Conservation (phyloP, 129 eudicot genomes). For the Saussurea involucrata region DNA sequence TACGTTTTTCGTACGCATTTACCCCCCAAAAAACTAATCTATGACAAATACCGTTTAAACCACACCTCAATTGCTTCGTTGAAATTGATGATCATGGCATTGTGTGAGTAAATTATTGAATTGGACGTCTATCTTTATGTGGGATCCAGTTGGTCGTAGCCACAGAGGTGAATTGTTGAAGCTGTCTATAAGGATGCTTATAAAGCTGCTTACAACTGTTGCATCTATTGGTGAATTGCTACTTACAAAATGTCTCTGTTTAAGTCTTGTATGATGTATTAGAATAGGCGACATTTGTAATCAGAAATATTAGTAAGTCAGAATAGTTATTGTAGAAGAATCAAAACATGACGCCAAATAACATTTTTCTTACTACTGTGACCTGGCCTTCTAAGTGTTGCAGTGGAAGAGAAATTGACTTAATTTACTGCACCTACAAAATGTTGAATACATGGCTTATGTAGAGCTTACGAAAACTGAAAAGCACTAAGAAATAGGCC, state of each 20-base stretch:
- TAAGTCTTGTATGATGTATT: not conserved
- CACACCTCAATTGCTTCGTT: not conserved
- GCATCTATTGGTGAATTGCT: not conserved
- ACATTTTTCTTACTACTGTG: not conserved
- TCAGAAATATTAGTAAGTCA: not conserved
- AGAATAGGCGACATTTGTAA: not conserved
- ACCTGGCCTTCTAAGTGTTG: too few species aligned
- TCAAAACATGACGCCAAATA: not conserved
- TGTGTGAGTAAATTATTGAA: not conserved
- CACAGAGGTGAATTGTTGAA: not conserved
- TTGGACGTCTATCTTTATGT: not conserved
- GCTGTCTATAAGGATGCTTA: not conserved
- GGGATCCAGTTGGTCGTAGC: not conserved
- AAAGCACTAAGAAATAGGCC: too few species aligned
- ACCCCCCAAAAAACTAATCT: not conserved
- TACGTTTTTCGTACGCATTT: not conserved
- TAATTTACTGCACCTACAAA: too few species aligned
- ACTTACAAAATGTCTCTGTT: not conserved
- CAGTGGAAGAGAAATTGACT: too few species aligned
- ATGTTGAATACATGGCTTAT: too few species aligned
- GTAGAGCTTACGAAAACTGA: too few species aligned
- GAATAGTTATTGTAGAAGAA: not conserved
- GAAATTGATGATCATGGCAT: not conserved
- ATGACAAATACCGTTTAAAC: not conserved
- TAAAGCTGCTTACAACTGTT: not conserved